Evolutionary conservation across 75 land plant species (phyloP), one percentile per base, ranked within the genome.

Genomic region (Pinus albicaulis): DNA sequence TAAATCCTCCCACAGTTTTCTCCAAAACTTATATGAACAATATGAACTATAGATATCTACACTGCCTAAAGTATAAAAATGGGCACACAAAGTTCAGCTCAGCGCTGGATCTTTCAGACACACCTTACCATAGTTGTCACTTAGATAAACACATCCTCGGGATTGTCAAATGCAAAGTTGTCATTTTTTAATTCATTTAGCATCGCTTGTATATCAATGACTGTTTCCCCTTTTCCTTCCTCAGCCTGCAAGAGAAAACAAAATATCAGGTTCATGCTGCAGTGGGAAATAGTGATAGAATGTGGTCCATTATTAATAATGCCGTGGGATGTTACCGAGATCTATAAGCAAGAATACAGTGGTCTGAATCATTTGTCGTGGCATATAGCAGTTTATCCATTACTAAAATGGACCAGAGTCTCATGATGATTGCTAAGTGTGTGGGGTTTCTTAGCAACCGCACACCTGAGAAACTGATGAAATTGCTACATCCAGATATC

Each of bases 101-200:
- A 28, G 31, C 0, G 31, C 10, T 14, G 52, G 10, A 68, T 19
- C 15, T 38, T 34, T 38, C 52, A 48, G 52, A 48, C 41, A 68
- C 16, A 12, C 48, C 23, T 10, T 3, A 20, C 23, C 41, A 41
- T 16, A 5, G 19, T 41, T 38, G 36, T 36, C 71, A 36, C n/a
- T 38, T 41, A 68, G 44, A 68, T 44, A 68, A 68, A 68, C n/a
- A 68, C 52, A 68, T 68, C 48, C 71, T 68, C 48, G 3, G n/a
- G 22, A 20, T 68, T 68, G 48, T 68, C 71, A 68, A 68, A 68
- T 68, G 52, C 20, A 20, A 68, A 68, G 3, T 68, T 44, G 48
- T 68, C 71, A 68, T 34, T 36, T 41, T 65, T 65, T 65, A 41
- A 65, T 65, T 20, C n/a, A 14, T 34, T 65, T 10, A 68, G 24